phyloP scores from a whole-genome alignment of 805 yeast species.

The Schwanniomyces pseudopolymorphus region DNA sequence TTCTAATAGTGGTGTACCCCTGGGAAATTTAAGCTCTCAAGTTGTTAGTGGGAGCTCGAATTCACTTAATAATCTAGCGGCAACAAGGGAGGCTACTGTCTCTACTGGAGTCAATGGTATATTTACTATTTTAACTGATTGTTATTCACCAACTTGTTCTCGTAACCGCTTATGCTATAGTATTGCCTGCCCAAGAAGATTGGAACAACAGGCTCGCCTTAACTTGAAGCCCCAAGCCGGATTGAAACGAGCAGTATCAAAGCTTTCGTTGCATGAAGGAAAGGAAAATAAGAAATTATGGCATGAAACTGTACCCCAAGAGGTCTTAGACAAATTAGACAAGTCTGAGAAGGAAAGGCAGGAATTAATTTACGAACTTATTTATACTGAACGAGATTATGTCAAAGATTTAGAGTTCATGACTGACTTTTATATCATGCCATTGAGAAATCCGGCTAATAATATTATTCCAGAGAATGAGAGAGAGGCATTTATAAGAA shows the following conservation, averaged over 20 bases:
- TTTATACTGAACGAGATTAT: conserved; percentile 91
- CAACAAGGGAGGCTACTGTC: conserved; percentile 7
- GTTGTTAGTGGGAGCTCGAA: conserved; percentile 9
- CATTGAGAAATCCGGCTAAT: conserved; percentile 69
- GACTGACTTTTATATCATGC: conserved; percentile 91
- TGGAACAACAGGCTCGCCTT: conserved; percentile 92
- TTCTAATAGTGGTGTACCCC: conserved; percentile 14
- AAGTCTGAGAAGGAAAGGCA: conserved; percentile 89
- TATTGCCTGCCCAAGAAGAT: conserved; percentile 92
- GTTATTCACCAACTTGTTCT: conserved; percentile 96
- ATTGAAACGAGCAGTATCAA: conserved; percentile 69
- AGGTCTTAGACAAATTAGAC: conserved; percentile 72
- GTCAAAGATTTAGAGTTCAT: conserved; percentile 92
- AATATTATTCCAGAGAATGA: conserved; percentile 86
- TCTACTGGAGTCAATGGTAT: conserved; percentile 75
- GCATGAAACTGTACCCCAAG: conserved; percentile 88
- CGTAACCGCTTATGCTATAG: conserved; percentile 86
- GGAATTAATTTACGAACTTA: conserved; percentile 91
- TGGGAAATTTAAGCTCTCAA: conserved; percentile 14
- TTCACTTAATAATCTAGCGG: neutral
- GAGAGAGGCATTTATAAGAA: conserved; percentile 85
- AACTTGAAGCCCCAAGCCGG: conserved; percentile 89
- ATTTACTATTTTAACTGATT: conserved; percentile 86
- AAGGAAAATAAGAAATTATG: conserved; percentile 84
- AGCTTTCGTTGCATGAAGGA: conserved; percentile 62